Evolutionary conservation across 106 monocot genomes (phyloP), one percentile per base, ranked within the genome.

Genomic region (Dactylorhiza incarnata): DNA sequence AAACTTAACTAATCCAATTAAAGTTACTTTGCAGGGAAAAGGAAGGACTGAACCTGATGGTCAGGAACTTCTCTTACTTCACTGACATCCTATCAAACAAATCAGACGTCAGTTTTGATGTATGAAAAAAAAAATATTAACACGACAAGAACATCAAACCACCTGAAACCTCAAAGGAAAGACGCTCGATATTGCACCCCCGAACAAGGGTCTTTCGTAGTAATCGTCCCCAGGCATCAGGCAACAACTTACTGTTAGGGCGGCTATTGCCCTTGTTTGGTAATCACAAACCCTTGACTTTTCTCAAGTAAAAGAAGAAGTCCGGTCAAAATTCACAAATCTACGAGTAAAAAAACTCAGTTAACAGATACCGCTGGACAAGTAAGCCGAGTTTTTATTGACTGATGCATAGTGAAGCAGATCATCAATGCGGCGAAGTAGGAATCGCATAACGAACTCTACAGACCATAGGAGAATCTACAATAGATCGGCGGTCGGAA

Each of bases 91-190:
- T 97, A 80, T 13, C 6, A 67, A 73, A 74, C 54, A 13, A 69
- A 78, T 3, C 14, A 74, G 48, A 0, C 3, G 9, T 45, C 1
- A 52, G 51, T 61, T 61, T 61, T 20, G 6, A 61, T 20, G 6
- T 20, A 61, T 20, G 14, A 67, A 24, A 72, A 49, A 49, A 12
- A 10, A 72, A 48, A 49, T 5, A 19, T 61, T 9, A 2, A 47
- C 3, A 15, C 7, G 48, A 25, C 0, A 65, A 65, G 26, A 65
- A 3, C 9, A 19, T 65, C 0, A 26, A 65, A 65, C 65, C 10
- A 93, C 91, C 89, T 97, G 84, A 72, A 88, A 97, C 17, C 94
- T 89, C 1, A 75, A 43, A 71, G 97, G 94, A 67, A 97, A 86
- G 66, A 22, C 70, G 53, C 85, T 86, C 48, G 94, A 83, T 71